These are phyloP conservation scores for Ascosphaera acerosa DNA, from an alignment of 2,329 filamentous ascomycete species.

Conservation along the genomic window DNA sequence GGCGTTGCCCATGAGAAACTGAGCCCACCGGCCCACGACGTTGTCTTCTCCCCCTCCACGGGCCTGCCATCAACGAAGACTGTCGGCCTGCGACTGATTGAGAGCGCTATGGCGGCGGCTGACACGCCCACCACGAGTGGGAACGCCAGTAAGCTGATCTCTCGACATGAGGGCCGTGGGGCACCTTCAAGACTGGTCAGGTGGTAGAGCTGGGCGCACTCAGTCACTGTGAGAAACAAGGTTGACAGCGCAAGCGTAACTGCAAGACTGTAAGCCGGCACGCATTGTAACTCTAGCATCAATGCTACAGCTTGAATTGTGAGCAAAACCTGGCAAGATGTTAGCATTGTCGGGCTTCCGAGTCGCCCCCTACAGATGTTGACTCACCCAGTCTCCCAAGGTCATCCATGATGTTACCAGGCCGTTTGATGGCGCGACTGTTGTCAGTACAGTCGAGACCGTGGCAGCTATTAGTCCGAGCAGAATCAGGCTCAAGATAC, in stretches of 20 bases:
- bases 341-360: neutral
- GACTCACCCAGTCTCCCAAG: neutral
- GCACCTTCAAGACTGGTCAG: too few relatives aligned
- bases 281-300: slow-evolving; percentile 12
- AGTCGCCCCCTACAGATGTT: neutral
- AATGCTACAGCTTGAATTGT: slow-evolving; percentile 13
- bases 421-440: neutral
- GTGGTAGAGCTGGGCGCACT: neutral
- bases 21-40: slow-evolving; percentile 33
- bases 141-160: too few relatives aligned
- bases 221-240: neutral
- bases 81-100: slow-evolving; percentile 40
- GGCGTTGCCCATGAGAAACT: slow-evolving; percentile 38
- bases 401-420: neutral
- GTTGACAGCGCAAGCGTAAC: slow-evolving; percentile 10
- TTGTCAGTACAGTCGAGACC: slow-evolving; percentile 27
- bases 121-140: too few relatives aligned
- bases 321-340: slow-evolving; percentile 9
- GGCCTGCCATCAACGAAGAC: slow-evolving; percentile 33
- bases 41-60: slow-evolving; percentile 39
- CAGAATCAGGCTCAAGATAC: slow-evolving; percentile 28
- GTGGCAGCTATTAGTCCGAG: slow-evolving; percentile 31
- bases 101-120: slow-evolving; percentile 24
- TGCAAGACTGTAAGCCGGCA: slow-evolving; percentile 12
- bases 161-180: too few relatives aligned